Conservation (phyloP, 371 early-diverging fungal genomes). For the Apophysomyces variabilis region DNA sequence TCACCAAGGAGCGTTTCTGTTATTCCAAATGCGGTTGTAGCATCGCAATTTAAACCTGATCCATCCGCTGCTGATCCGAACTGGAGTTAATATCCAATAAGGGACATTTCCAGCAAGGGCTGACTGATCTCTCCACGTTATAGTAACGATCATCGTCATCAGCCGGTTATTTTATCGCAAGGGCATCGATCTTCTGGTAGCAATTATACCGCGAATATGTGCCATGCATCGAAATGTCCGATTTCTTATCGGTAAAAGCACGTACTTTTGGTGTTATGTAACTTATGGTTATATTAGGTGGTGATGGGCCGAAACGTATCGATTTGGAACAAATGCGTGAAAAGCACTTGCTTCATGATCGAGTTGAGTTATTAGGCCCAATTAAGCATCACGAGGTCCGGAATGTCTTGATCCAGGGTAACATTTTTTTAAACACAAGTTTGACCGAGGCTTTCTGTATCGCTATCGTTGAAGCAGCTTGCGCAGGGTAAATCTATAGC, state of each 20-base stretch:
- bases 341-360: slow-evolving; percentile 88
- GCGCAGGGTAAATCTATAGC: slow-evolving; percentile 76
- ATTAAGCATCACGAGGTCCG: slow-evolving; percentile 88
- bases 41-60: slow-evolving; percentile 89
- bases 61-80: slow-evolving; percentile 75
- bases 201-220: slow-evolving; percentile 95
- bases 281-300: slow-evolving; percentile 54
- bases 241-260: slow-evolving; percentile 84
- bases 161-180: slow-evolving; percentile 97
- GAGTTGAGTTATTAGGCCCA: slow-evolving; percentile 92
- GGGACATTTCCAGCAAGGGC: neutral
- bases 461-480: slow-evolving; percentile 98
- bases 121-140: neutral
- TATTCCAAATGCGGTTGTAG: slow-evolving; percentile 99
- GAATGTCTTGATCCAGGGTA: slow-evolving; percentile 90
- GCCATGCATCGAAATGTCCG: slow-evolving; percentile 78
- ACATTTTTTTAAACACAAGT: slow-evolving; percentile 98
- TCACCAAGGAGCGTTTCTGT: slow-evolving; percentile 91
- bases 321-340: slow-evolving; percentile 99
- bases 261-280: neutral
- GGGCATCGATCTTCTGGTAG: slow-evolving; percentile 94
- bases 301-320: slow-evolving; percentile 97
- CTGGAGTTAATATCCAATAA: slow-evolving; percentile 59
- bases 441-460: slow-evolving; percentile 99
- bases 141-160: slow-evolving; percentile 93